A percentile compares a stretch with the other conserved stretches of the same genome.
These are phyloP conservation scores for Mesotaenium endlicherianum DNA, from an alignment of 139 green algal species.

Conservation along the genomic window DNA sequence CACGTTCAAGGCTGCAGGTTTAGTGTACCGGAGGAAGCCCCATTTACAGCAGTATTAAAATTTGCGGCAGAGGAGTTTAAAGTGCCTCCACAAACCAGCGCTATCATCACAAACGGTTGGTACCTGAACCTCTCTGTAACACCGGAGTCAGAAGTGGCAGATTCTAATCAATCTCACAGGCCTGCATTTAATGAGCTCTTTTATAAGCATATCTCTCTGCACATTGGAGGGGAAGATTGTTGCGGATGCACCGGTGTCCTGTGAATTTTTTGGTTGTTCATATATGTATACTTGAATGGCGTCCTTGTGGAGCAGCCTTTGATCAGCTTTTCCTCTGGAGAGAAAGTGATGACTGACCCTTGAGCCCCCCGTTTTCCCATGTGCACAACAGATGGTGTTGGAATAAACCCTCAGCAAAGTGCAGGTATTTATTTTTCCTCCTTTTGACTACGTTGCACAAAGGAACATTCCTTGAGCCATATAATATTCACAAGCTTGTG, in stretches of 20 bases:
- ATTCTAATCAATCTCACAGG: background rate
- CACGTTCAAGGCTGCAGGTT: constrained; percentile 65
- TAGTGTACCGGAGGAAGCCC: constrained; percentile 90
- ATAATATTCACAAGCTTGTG: background rate
- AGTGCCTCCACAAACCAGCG: constrained; percentile 65
- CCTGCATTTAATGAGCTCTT: background rate
- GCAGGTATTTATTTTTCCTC: constrained; percentile 31
- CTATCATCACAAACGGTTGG: constrained; percentile 94
- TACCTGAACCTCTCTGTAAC: background rate
- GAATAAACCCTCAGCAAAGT: constrained; percentile 93
- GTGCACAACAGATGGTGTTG: constrained; percentile 77
- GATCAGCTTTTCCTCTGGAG: too few relatives aligned
- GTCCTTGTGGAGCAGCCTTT: background rate
- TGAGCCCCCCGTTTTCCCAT: background rate
- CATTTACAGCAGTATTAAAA: constrained; percentile 95
- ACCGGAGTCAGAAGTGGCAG: background rate
- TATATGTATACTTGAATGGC: background rate
- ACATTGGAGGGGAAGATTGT: background rate
- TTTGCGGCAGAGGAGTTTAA: constrained; percentile 92
- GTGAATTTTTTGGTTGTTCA: background rate
- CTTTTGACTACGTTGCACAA: background rate
- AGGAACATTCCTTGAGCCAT: background rate
- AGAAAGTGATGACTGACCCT: background rate
- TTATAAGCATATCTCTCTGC: background rate
- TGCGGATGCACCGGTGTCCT: too few relatives aligned